phyloP scores from a whole-genome alignment of 192 early-diverging fungal genomes.

The Umbelopsis sp. region DNA sequence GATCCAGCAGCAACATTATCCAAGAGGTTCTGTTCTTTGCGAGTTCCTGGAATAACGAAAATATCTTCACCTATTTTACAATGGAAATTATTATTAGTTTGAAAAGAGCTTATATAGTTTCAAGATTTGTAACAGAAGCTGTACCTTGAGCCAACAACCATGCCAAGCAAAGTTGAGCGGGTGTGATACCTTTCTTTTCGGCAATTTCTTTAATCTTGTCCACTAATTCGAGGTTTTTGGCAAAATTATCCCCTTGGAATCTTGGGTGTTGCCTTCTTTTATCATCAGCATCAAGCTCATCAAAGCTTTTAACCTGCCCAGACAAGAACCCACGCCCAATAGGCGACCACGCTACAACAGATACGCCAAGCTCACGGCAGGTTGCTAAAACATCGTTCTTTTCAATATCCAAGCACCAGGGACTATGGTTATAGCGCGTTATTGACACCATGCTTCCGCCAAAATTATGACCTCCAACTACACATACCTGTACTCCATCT shows the following conservation, averaged over 20 bases:
- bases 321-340: slow-evolving; percentile 42
- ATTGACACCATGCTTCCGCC: too few species aligned
- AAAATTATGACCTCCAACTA: too few species aligned
- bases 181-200: slow-evolving; percentile 45
- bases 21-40: slow-evolving; percentile 43
- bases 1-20: slow-evolving; percentile 38
- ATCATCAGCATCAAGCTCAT: slow-evolving; percentile 56
- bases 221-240: slow-evolving; percentile 58
- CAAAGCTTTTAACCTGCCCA: slow-evolving; percentile 52
- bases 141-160: slow-evolving; percentile 56
- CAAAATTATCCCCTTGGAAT: slow-evolving; percentile 59
- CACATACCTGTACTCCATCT: slow-evolving; percentile 33
- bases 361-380: slow-evolving; percentile 62
- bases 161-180: slow-evolving; percentile 56
- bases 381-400: slow-evolving; percentile 54
- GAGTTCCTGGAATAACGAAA: slow-evolving; percentile 63
- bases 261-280: slow-evolving; percentile 50
- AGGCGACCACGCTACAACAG: slow-evolving; percentile 23
- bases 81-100: not conserved
- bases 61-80: slow-evolving; percentile 20
- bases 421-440: too few species aligned
- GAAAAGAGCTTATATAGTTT: not conserved
- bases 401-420: slow-evolving; percentile 60
- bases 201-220: slow-evolving; percentile 51
- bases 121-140: not conserved